Base-by-base conservation (phyloP, 2,329 filamentous ascomycete genomes). In the Ascochyta lentis region DNA sequence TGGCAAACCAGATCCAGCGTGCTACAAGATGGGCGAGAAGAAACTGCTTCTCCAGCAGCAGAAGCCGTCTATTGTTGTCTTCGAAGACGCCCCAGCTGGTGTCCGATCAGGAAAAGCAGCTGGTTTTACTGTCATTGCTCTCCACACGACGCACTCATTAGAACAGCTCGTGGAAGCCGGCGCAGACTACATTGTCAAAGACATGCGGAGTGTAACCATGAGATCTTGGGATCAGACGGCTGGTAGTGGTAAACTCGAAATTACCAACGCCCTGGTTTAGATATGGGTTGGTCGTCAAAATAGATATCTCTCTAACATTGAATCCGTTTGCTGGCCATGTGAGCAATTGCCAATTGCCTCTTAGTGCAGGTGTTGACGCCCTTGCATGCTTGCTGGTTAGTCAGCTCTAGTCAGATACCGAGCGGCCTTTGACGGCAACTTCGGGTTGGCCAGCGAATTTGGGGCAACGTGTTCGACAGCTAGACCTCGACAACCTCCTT, bases 51-150 rank as follows among this genome's bases (percentile, higher is more conserved):
- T 81, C 10, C 45, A 66, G 5, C 72, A 80, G 19, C 80, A 78
- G 31, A 70, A 72, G 13, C 60, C 68, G 24, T 64, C 69, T 10
- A 82, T 94, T 39, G 80, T 96, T 51, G 93, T 97, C 44, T 79
- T 96, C 34, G 93, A 97, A 78, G 93, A 97, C 78, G 91, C 91
- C 52, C 92, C 93, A 5, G 91, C 92, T 7, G 93, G 93, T 5
- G 91, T 96, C 69, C 82, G 79, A 61, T 87, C 92, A 26, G 93
- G 92, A 44, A 96, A 93, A 77, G 90, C 86, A 0, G 93, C 93
- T 9, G 92, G 92, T 2, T 96, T 90, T 79, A 88, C 85, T 70
- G 93, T 96, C 12, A 78, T 96, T 41, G 93, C 88, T n/a, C 78
- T 97, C 49, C 86, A 90, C 51, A 96, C 92, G 49, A 96, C 91